phyloP scores from a whole-genome alignment of 306 rosid species.

The Myrica gale region DNA sequence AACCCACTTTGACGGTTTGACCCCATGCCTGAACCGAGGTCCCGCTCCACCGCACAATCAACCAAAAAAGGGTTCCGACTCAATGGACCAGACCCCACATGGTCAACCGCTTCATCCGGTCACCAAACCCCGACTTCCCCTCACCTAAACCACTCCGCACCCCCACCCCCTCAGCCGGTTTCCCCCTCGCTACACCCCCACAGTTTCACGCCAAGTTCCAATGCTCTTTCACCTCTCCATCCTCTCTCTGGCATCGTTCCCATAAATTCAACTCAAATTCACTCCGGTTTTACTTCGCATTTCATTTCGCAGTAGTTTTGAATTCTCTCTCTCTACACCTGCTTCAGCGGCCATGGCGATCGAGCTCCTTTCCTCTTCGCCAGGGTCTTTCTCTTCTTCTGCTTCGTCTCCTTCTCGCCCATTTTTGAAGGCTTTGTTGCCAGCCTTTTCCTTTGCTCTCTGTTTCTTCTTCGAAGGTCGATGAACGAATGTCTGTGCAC shows the following conservation, averaged over 20 bases:
- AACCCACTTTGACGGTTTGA: slow-evolving; percentile 2
- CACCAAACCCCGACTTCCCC: slow-evolving; percentile 9
- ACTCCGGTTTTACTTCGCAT: background rate
- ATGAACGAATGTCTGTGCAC: background rate
- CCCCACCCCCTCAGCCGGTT: background rate
- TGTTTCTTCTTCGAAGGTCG: slow-evolving; percentile 1
- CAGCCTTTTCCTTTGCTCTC: background rate
- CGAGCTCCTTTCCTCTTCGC: background rate
- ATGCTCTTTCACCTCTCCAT: background rate
- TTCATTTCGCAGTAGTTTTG: background rate
- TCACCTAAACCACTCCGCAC: background rate
- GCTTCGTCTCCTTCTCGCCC: background rate
- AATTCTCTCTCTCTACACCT: background rate
- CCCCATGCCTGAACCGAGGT: background rate
- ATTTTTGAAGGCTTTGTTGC: background rate
- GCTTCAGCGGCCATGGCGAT: background rate
- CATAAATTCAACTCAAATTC: background rate
- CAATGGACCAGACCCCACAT: background rate
- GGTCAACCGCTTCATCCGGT: slow-evolving; percentile 10
- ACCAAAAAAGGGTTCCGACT: background rate
- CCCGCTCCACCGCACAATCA: background rate
- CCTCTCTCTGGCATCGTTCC: background rate
- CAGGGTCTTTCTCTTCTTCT: background rate
- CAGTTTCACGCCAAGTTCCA: background rate
- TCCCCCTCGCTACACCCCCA: background rate